These are phyloP conservation scores for Russula compacta DNA, from an alignment of 768 basidiomycete genomes.

Conservation along the genomic window DNA sequence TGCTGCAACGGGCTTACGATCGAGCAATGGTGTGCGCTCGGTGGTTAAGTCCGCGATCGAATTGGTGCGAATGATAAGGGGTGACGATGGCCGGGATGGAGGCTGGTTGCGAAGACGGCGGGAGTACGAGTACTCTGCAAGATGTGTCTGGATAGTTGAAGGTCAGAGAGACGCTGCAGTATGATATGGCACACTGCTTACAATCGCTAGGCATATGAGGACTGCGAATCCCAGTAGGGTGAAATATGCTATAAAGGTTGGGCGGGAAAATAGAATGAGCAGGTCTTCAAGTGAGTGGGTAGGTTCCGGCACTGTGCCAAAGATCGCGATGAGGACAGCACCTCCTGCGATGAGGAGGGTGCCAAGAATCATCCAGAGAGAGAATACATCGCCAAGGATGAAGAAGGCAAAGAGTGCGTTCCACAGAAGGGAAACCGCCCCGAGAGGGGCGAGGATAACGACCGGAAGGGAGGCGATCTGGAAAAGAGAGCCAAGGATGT, in stretches of 20 bases:
- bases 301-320: constrained; percentile 85
- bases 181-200: constrained; percentile 32
- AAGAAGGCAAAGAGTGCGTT: constrained; percentile 87
- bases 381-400: constrained; percentile 79
- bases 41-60: constrained; percentile 19
- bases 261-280: constrained; percentile 61
- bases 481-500: constrained; percentile 78
- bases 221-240: constrained; percentile 56
- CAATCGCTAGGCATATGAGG: constrained; percentile 49
- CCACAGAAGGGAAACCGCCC: constrained; percentile 88
- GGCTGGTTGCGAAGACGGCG: constrained; percentile 30
- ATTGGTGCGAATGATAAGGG: constrained; percentile 22
- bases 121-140: constrained; percentile 53
- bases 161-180: background rate
- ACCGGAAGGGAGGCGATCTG: constrained; percentile 92
- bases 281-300: constrained; percentile 83
- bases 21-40: constrained; percentile 53
- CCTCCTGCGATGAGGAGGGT: constrained; percentile 83
- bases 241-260: constrained; percentile 76
- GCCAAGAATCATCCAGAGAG: constrained; percentile 76
- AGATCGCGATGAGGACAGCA: constrained; percentile 81
- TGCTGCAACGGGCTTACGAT: constrained; percentile 32
- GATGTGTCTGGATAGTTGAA: constrained; percentile 50
- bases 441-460: constrained; percentile 88
- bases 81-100: constrained; percentile 30